Conservation (phyloP, 2,329 filamentous ascomycete genomes). For the Chlorencoelia australis region DNA sequence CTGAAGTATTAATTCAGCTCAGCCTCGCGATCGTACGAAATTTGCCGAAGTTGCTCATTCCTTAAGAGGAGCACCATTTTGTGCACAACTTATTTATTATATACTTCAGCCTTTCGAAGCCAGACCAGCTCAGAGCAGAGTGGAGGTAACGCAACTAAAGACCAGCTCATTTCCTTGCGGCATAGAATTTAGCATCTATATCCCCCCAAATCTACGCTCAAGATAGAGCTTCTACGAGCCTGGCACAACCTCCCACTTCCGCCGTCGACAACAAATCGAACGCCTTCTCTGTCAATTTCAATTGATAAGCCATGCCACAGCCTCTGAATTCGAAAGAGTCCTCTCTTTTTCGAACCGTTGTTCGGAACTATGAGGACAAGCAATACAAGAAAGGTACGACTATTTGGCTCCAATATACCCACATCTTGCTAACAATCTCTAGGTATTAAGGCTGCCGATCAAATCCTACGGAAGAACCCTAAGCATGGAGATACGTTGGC, state of each 20-base stretch:
- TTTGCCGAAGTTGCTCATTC: neutral
- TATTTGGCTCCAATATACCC: constrained; percentile 5
- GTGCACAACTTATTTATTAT: neutral
- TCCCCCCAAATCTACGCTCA: neutral
- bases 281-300: constrained; percentile 1
- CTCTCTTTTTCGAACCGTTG: constrained; percentile 86
- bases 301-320: constrained; percentile 50
- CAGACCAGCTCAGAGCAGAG: neutral
- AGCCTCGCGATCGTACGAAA: neutral
- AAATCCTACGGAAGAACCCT: constrained; percentile 88
- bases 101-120: neutral
- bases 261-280: too few relatives aligned
- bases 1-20: neutral
- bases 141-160: neutral
- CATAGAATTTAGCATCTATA: neutral
- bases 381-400: constrained; percentile 80
- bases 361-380: constrained; percentile 95
- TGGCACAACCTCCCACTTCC: too few relatives aligned
- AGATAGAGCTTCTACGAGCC: neutral
- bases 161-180: neutral
- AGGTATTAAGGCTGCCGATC: constrained; percentile 89
- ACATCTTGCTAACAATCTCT: constrained; percentile 15
- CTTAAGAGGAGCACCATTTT: neutral
- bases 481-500: constrained; percentile 97
- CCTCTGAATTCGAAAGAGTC: constrained; percentile 77